Evolutionary conservation across 2,329 filamentous ascomycete species (phyloP).

Genomic region (Chrysoporthe austroafricana): DNA sequence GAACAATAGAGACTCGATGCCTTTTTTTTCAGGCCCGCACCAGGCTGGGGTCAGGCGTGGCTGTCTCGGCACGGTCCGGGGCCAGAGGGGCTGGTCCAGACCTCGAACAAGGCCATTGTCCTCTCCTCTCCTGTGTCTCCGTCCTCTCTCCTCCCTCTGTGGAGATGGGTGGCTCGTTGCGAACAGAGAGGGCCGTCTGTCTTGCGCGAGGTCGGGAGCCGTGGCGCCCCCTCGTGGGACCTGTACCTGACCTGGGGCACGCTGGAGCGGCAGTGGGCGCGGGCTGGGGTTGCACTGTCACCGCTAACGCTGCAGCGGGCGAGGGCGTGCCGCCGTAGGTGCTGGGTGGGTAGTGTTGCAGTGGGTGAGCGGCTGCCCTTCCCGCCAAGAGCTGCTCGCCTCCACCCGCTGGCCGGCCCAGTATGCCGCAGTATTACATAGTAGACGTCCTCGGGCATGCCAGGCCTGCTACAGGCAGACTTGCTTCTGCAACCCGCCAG

Average conservation of each 20-base stretch:
- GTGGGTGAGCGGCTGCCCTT: conserved; percentile 11
- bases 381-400: background rate
- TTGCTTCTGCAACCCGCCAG: conserved; percentile 3
- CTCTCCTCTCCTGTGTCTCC: background rate
- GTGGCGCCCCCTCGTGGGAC: background rate
- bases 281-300: background rate
- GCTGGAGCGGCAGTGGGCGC: no score
- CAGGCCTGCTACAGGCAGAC: background rate
- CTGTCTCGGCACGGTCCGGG: conserved; percentile 13
- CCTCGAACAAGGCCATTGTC: conserved; percentile 10
- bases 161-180: background rate
- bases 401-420: background rate
- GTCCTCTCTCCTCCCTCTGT: background rate
- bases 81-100: background rate
- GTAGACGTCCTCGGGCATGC: no score
- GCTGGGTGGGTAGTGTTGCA: background rate
- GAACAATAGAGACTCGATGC: conserved; percentile 7
- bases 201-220: no score
- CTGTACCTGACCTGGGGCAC: background rate
- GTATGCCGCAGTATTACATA: background rate
- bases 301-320: conserved; percentile 11
- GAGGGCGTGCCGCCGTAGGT: background rate
- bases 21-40: background rate
- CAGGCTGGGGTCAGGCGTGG: background rate
- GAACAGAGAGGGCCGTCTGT: no score